Evolutionary conservation across 352 stramenopile species (phyloP).

Genomic region (Peronospora farinosa): DNA sequence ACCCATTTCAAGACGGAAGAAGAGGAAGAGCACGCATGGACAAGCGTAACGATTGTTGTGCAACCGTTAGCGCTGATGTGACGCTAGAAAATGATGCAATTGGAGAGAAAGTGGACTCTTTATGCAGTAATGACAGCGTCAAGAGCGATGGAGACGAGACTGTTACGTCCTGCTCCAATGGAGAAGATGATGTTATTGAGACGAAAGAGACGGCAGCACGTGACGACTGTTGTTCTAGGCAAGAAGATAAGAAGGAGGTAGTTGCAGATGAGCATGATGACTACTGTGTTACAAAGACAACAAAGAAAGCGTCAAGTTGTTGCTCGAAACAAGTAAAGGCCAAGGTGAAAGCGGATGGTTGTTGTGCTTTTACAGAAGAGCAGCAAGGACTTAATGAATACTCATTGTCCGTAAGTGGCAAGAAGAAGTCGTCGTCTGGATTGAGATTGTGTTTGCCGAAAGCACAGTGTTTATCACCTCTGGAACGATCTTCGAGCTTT

Average conservation of each 20-base stretch:
- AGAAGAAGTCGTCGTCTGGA: too few species aligned
- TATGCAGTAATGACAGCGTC: constrained; percentile 1
- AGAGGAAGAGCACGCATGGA: constrained; percentile 3
- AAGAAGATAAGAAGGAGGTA: not conserved
- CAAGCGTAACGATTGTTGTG: constrained; percentile 12
- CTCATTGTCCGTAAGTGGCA: too few species aligned
- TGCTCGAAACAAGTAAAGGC: constrained; percentile 9
- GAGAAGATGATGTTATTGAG: constrained; percentile 10
- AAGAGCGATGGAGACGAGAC: constrained; percentile 28
- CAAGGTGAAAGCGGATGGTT: too few species aligned
- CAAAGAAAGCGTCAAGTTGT: constrained; percentile 7
- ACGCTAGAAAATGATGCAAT: not conserved
- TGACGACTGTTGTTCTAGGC: constrained; percentile 4
- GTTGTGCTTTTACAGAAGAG: too few species aligned
- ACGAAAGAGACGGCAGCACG: constrained; percentile 2
- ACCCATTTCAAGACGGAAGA: constrained; percentile 1
- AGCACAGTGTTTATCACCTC: too few species aligned
- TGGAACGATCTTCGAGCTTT: too few species aligned
- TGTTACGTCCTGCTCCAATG: constrained; percentile 18
- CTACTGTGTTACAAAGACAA: too few species aligned
- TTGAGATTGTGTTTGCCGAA: too few species aligned
- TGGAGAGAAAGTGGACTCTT: not conserved
- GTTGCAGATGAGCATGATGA: not conserved
- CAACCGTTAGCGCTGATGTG: too few species aligned
- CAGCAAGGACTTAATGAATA: too few species aligned